A percentile compares a stretch with the other conserved stretches of the same genome.
Evolutionary conservation across 371 early-diverging fungal genomes (phyloP).

Genomic region (Mortierella sp.): DNA sequence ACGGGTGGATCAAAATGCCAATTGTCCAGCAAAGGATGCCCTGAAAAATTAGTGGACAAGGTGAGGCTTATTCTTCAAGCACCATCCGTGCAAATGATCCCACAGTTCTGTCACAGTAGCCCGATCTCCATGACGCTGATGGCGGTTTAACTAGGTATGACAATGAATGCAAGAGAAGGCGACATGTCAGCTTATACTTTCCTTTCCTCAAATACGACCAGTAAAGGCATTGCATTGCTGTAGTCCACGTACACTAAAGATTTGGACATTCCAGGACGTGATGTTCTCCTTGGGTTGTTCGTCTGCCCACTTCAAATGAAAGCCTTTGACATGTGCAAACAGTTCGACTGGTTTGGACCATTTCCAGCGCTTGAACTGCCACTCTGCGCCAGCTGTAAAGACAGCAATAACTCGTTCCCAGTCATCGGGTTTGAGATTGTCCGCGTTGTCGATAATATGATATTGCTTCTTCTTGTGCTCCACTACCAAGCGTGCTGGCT

Average conservation of each 20-base stretch:
- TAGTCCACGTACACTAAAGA: conserved; percentile 52
- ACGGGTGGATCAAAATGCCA: too few relatives aligned
- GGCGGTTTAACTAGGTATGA: conserved; percentile 70
- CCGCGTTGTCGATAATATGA: conserved; percentile 77
- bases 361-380: conserved; percentile 95
- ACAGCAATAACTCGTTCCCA: conserved; percentile 92
- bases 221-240: conserved; percentile 52
- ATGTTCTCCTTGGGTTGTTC: conserved; percentile 70
- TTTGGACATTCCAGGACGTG: conserved; percentile 78
- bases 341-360: conserved; percentile 85
- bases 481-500: conserved; percentile 69
- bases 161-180: not conserved
- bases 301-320: conserved; percentile 82
- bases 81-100: conserved; percentile 75
- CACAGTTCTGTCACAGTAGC: conserved; percentile 83
- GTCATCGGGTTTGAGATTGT: conserved; percentile 74
- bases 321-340: conserved; percentile 83
- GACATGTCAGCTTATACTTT: not conserved
- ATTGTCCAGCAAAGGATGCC: too few relatives aligned
- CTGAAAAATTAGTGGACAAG: conserved; percentile 55
- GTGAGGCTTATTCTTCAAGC: conserved; percentile 66
- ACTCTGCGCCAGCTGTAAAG: conserved; percentile 86
- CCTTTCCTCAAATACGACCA: not conserved
- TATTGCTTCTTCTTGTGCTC: conserved; percentile 67
- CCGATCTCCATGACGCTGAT: conserved; percentile 79